phyloP scores from a whole-genome alignment of 2,329 filamentous ascomycete species.

The Paecilomyces formosus region DNA sequence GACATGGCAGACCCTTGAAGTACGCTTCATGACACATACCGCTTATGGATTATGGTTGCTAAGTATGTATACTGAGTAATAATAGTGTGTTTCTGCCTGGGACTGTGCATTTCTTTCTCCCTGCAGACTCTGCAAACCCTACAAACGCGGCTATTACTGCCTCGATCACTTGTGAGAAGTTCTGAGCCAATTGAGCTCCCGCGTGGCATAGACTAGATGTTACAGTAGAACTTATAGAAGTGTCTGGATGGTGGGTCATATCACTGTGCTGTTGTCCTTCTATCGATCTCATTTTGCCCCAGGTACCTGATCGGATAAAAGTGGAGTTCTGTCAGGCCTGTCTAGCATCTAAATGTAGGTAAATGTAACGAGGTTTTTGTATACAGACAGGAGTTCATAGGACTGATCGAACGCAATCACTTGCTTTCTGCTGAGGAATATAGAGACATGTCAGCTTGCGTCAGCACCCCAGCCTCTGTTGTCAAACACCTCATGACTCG shows the following conservation, averaged over 20 bases:
- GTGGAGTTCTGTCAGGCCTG: neutral
- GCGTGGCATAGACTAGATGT: neutral
- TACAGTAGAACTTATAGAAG: neutral
- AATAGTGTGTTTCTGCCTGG: neutral
- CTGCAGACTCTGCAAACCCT: neutral
- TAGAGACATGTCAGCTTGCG: neutral
- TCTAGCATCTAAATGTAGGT: neutral
- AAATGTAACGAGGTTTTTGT: neutral
- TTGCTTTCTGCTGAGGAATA: neutral
- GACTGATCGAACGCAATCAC: neutral
- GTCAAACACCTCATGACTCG: neutral
- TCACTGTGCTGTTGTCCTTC: neutral
- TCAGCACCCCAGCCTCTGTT: neutral
- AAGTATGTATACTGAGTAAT: neutral
- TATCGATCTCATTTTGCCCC: neutral
- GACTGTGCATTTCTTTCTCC: neutral
- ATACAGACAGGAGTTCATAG: neutral
- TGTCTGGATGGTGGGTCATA: neutral
- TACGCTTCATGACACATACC: neutral
- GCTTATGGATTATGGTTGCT: neutral
- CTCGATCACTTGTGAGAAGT: neutral
- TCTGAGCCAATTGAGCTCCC: neutral
- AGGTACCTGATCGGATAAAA: neutral
- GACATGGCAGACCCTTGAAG: neutral
- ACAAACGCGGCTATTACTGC: neutral